These are phyloP conservation scores for Fistulinella cinereoalba DNA, from an alignment of 1,284 basidiomycete genomes.

Conservation along the genomic window DNA sequence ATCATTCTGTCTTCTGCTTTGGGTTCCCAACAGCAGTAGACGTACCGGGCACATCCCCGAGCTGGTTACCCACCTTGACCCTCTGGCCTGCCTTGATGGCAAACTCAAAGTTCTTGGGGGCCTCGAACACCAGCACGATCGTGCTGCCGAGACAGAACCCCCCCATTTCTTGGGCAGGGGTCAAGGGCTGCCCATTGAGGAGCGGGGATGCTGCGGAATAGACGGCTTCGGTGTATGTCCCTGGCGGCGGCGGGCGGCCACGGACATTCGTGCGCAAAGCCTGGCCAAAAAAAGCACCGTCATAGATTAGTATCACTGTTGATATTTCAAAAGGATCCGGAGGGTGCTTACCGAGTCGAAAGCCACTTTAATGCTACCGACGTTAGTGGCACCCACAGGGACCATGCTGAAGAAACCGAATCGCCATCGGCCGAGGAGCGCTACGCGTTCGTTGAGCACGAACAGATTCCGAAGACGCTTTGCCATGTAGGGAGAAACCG, in stretches of 20 bases:
- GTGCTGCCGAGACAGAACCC: slow-evolving; percentile 93
- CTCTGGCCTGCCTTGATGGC: slow-evolving; percentile 78
- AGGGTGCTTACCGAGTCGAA: slow-evolving; percentile 75
- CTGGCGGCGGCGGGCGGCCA: slow-evolving; percentile 72
- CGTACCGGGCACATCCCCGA: slow-evolving; percentile 51
- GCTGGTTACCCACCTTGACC: slow-evolving; percentile 81
- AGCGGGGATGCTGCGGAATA: slow-evolving; percentile 81
- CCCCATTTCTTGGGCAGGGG: slow-evolving; percentile 92
- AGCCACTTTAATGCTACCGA: slow-evolving; percentile 94
- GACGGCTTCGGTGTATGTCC: slow-evolving; percentile 90
- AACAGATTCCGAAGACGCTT: slow-evolving; percentile 91
- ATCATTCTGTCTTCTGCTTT: slow-evolving; percentile 28
- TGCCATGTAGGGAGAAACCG: slow-evolving; percentile 95
- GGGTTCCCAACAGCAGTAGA: slow-evolving; percentile 10
- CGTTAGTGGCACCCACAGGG: slow-evolving; percentile 97
- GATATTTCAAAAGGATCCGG: background rate
- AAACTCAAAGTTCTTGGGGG: slow-evolving; percentile 75
- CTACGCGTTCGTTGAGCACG: slow-evolving; percentile 96
- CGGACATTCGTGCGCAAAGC: slow-evolving; percentile 82
- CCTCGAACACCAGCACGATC: slow-evolving; percentile 55
- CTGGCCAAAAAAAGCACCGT: slow-evolving; percentile 31
- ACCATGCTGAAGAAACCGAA: slow-evolving; percentile 98
- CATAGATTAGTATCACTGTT: too few species aligned
- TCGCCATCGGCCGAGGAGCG: slow-evolving; percentile 93
- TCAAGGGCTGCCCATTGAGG: slow-evolving; percentile 86